phyloP scores from a whole-genome alignment of 75 land plant genomes.

The Ceratopteris richardii region DNA sequence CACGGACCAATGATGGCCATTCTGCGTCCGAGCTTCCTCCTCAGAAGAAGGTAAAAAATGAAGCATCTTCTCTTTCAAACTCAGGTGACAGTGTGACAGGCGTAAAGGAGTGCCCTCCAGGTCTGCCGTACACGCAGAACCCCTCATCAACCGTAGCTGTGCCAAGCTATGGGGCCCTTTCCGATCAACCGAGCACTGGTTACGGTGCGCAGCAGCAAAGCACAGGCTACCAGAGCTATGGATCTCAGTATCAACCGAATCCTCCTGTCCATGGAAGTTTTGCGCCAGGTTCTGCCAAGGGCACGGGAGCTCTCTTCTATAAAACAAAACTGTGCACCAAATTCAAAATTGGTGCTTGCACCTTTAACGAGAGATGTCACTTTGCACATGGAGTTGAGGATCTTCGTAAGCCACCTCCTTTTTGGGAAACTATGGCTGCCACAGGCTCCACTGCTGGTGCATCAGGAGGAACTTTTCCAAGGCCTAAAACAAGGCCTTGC shows the following conservation, averaged over 20 bases:
- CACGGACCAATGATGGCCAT: neutral
- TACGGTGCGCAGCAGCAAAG: too few species aligned
- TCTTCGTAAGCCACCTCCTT: conserved; percentile 20
- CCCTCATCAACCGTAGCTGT: neutral
- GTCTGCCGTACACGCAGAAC: neutral
- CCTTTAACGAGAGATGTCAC: conserved; percentile 14
- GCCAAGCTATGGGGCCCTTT: too few species aligned
- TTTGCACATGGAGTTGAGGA: conserved; percentile 28
- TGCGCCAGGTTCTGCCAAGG: conserved; percentile 9
- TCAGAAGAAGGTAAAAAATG: neutral
- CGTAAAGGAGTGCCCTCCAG: neutral
- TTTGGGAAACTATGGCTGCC: conserved; percentile 33
- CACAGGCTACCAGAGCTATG: too few species aligned
- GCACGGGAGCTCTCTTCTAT: conserved; percentile 10
- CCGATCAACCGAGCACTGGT: too few species aligned
- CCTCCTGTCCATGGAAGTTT: neutral
- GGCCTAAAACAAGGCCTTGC: conserved; percentile 27
- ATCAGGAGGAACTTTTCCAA: neutral
- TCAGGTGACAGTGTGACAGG: neutral
- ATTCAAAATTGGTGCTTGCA: conserved; percentile 15
- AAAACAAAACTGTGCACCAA: conserved; percentile 25
- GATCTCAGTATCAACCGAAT: too few species aligned
- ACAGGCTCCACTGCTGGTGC: neutral
- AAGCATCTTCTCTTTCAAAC: neutral
- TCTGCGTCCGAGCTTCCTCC: conserved; percentile 1